Base-by-base conservation (phyloP, 2,329 filamentous ascomycete genomes). In the Cladophialophora exuberans region DNA sequence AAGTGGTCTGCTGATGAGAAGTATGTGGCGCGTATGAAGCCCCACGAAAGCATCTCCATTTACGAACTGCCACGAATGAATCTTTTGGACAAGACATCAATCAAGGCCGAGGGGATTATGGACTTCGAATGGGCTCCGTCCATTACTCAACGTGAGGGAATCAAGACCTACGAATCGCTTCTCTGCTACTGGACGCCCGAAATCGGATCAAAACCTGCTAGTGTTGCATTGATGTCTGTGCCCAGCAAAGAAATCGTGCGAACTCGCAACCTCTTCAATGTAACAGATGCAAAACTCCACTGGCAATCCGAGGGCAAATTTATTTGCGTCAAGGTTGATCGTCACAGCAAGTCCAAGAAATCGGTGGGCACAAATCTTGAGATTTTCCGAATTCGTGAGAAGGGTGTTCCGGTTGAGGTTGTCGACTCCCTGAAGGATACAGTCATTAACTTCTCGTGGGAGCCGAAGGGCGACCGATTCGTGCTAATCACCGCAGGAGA, bases 391-490 rank as follows among this genome's bases (percentile, higher is more conserved):
- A 84, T 99, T 65, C 87, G 85, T 72, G 94, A 99, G 75, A 99
- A 99, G 83, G 93, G 94, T 64, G 94, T 99, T 2, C 94, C 94
- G 1, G 93, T 99, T 51, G 94, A 99, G 74, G 94, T 97, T 53
- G 91, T 99, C 47, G 94, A 99, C 74, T 91, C 88, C 50, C 89
- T 99, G 76, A 97, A 97, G 78, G 94, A 97, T 69, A 96, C 92
- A 1, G 94, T 99, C 65, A 96, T 99, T 78, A 99, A 99, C 80
- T 99, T 99, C 70, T 91, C 94, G 7, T 99, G 94, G 94, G 94
- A 99, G 71, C 94, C 94, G 61, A 97, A 97, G 79, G 94, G 94
- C 60, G 92, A 96, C 73, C 87, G 94, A 33, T 99, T 99, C 72
- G 91, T 97, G 63, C 87, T 97, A 69, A 99, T 99, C 76, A 97